phyloP scores from a whole-genome alignment of 192 early-diverging fungal species.

The Coemansia sp. region DNA sequence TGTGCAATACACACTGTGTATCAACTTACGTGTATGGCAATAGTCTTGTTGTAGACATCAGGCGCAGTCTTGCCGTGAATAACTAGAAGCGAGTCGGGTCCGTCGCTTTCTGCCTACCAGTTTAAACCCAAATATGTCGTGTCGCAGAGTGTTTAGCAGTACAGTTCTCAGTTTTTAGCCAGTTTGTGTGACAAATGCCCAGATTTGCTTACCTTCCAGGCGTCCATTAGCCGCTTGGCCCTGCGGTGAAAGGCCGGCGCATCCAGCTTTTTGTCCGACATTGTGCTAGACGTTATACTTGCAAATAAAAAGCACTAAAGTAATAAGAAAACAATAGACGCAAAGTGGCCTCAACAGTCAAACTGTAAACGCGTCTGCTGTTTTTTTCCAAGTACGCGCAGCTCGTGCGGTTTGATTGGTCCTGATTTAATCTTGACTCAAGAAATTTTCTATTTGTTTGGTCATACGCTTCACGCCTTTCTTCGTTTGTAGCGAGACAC shows the following conservation, averaged over 20 bases:
- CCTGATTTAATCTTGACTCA: neutral
- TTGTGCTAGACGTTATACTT: neutral
- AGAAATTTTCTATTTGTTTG: neutral
- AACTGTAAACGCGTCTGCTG: neutral
- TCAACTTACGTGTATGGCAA: constrained; percentile 57
- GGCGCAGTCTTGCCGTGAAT: constrained; percentile 39
- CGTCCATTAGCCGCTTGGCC: constrained; percentile 36
- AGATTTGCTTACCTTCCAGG: constrained; percentile 24
- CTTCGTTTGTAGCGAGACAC: too few species aligned
- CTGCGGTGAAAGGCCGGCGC: constrained; percentile 41
- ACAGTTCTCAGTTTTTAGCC: neutral
- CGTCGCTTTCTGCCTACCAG: constrained; percentile 9
- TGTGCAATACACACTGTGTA: neutral
- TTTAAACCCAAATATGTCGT: neutral
- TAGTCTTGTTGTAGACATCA: constrained; percentile 42
- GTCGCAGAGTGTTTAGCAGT: neutral
- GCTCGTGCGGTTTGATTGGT: neutral
- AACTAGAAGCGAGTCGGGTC: constrained; percentile 36
- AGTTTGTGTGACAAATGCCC: neutral
- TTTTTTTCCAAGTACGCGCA: neutral
- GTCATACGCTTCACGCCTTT: too few species aligned
- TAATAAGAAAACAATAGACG: neutral
- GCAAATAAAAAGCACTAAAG: neutral
- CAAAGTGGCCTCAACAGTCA: neutral
- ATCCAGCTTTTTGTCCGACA: constrained; percentile 51